Evolutionary conservation across 257 asterid species (phyloP), one percentile per base, ranked within the genome.

Genomic region (Solanum boliviense): DNA sequence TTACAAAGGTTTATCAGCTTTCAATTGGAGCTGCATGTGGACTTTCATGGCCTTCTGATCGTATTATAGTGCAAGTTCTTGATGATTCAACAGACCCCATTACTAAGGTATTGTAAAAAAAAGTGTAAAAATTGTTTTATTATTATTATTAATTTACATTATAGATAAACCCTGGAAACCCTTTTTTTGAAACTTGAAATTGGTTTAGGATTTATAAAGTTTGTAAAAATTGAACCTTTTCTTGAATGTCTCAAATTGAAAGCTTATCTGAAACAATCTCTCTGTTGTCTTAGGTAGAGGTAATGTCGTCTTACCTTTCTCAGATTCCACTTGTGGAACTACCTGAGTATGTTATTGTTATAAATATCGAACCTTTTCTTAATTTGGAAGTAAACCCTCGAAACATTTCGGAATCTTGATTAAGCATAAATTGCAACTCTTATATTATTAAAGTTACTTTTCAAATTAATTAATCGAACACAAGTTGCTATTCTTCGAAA

Each of bases 11-110:
- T 2, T 96, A 94, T 90, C 98, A 96, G 89, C 94, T 96, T 70
- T 96, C 99, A 15, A 95, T 96, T 46, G 99, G 99, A 84, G 99
- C 99, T 92, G 98, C 99, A 90, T 96, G 99, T 88, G 99, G 98
- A 25, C 95, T 96, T 27, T 96, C 99, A 6, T 96, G 99, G 99
- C 98, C 99, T 3, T 93, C 98, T 16, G 99, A 96, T 87, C 94
- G 99, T 13, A 94, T 96, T 72, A 91, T 96, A 36, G 88, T 96
- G 13, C 98, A 96, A 92, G 98, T 96, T 91, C 99, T 96, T 79
- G 99, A 96, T 84, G 99, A 96, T 91, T 96, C 99, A 74, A 96
- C 99, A 2, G 99, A 95, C 92, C 95, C 96, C 34, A 87, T 91
- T 10, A 87, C 88, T 87, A 96, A 94, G 95, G 98, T 94, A 88